Evolutionary conservation across 176 grass and related monocot species (phyloP).

Genomic region (Dendrocalamus sinicus): DNA sequence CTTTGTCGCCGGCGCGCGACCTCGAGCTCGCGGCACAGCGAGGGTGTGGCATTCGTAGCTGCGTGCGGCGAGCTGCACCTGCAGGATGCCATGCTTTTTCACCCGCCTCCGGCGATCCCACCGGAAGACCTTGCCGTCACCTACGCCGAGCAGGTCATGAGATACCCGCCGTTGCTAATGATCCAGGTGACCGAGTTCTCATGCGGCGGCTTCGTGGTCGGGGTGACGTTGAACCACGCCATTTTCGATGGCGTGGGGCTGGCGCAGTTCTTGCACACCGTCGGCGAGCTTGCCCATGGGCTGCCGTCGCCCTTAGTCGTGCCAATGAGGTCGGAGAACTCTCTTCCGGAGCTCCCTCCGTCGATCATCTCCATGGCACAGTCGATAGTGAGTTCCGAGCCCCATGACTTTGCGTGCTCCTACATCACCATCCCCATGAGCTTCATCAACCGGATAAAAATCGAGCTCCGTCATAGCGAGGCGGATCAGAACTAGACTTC

Average conservation of each 20-base stretch:
- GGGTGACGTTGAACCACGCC: constrained; percentile 24
- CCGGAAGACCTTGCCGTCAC: too few relatives aligned
- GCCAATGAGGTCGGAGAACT: not conserved
- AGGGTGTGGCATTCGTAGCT: too few relatives aligned
- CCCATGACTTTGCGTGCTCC: not conserved
- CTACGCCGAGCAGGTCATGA: too few relatives aligned
- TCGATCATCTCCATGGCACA: not conserved
- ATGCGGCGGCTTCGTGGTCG: constrained; percentile 23
- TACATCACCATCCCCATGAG: constrained; percentile 23
- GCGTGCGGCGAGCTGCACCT: too few relatives aligned
- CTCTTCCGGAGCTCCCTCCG: not conserved
- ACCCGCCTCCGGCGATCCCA: too few relatives aligned
- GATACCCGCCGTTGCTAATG: not conserved
- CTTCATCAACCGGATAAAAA: constrained; percentile 33
- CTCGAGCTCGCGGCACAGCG: too few relatives aligned
- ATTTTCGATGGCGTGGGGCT: not conserved
- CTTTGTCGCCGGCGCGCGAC: too few relatives aligned
- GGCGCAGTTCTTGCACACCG: not conserved
- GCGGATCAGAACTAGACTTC: too few relatives aligned
- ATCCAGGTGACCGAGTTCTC: constrained; percentile 40
- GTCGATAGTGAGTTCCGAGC: too few relatives aligned
- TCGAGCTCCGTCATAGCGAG: not conserved
- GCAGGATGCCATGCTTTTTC: too few relatives aligned
- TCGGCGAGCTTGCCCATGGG: constrained; percentile 16
- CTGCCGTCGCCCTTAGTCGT: not conserved